Evolutionary conservation across 768 basidiomycete genomes (phyloP), one percentile per base, ranked within the genome.

Genomic region (Hericium rajendrae): DNA sequence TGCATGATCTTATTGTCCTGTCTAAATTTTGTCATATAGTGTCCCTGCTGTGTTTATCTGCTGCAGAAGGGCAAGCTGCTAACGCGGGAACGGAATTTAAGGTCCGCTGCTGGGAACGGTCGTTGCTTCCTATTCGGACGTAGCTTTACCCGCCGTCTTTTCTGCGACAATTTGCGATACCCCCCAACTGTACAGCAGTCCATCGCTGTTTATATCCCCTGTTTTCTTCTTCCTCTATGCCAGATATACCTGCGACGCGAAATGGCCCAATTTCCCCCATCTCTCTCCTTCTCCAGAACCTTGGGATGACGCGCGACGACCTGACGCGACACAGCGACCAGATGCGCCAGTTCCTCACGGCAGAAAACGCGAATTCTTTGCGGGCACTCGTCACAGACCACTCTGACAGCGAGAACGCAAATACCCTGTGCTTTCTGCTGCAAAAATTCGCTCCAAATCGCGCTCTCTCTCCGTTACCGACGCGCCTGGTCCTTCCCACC

Each of bases 261-360:
- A n/a, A 38, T 16, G 20, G 38, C 1, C 63, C 64, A 4, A 56
- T 68, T 38, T 90, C 88, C 8, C 88, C 88, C 38, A 88, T 88
- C 28, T 85, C 85, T 37, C 81, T 83, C 63, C 78, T 91, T 22
- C 73, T 91, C 38, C 75, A 80, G 64, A 81, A 82, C 16, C 76
- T 91, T 43, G 87, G 88, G 53, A 77, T 91, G 66, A 88, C 89
- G 62, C 80, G 86, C 69, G 83, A 87, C 65, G 88, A 90, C 71
- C 74, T 91, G 57, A 68, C 75, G 63, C 77, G 80, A 67, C 85
- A 81, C 66, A 88, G 84, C 65, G 78, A 85, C 72, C 80, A 88
- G 68, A 90, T 91, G 88, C 84, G 87, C 54, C 82, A 82, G 63
- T 89, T 88, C 73, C 76, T 88, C 62, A 84, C 80, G 38, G 71